Conservation (phyloP, 768 basidiomycete genomes). For the Kwoniella dendrophila region DNA sequence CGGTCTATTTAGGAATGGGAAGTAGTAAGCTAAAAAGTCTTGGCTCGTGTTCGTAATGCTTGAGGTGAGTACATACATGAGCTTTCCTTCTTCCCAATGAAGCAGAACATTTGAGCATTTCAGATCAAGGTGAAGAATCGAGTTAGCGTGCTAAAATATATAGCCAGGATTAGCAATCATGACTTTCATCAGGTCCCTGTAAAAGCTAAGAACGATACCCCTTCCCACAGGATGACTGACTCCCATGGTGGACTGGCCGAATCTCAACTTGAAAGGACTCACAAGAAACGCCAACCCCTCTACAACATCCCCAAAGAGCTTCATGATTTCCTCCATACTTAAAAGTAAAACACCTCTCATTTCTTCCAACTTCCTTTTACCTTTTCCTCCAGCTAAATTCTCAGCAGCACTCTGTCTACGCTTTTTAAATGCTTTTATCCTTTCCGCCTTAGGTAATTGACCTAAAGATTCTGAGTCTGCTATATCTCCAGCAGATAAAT, state of each 20-base stretch:
- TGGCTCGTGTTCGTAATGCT: background rate
- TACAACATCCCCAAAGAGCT: slow-evolving; percentile 79
- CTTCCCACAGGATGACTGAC: background rate
- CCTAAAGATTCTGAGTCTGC: slow-evolving; percentile 40
- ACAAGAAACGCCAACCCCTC: slow-evolving; percentile 87
- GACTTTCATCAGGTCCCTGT: background rate
- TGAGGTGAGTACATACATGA: slow-evolving; percentile 64
- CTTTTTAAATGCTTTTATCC: slow-evolving; percentile 49
- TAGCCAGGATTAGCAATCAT: background rate
- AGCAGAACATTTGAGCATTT: slow-evolving; percentile 92
- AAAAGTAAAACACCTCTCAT: slow-evolving; percentile 72
- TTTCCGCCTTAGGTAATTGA: slow-evolving; percentile 34
- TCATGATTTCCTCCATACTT: slow-evolving; percentile 78
- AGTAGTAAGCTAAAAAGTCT: background rate
- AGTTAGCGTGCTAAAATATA: slow-evolving; percentile 49
- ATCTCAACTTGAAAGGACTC: slow-evolving; percentile 47
- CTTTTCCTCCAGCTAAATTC: background rate
- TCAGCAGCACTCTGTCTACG: slow-evolving; percentile 33
- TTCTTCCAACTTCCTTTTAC: slow-evolving; percentile 37
- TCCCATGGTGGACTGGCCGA: no score
- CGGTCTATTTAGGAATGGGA: slow-evolving; percentile 62
- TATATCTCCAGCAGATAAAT: slow-evolving; percentile 33
- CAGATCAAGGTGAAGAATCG: slow-evolving; percentile 87
- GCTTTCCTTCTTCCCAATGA: slow-evolving; percentile 82
- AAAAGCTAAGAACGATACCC: background rate